A percentile compares a stretch with the other conserved stretches of the same genome.
Evolutionary conservation across 495 filamentous ascomycete genomes (phyloP).

Genomic region (Talaromyces borbonicus): DNA sequence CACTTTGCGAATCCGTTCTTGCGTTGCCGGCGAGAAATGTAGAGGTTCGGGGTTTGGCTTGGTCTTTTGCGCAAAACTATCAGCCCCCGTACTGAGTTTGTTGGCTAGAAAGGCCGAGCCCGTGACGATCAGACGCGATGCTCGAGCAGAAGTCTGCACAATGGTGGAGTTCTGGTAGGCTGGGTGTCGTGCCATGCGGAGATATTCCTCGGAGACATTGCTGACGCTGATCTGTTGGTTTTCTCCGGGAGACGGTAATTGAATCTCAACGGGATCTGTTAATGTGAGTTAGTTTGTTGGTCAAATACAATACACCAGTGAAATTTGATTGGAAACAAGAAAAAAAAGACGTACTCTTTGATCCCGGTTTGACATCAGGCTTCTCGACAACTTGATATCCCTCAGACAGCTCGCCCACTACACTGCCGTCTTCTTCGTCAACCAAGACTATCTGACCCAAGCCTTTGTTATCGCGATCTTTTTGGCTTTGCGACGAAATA

Average conservation of each 20-base stretch:
- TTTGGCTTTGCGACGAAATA: constrained; percentile 26
- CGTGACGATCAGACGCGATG: constrained; percentile 88
- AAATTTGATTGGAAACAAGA: neutral
- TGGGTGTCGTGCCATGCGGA: constrained; percentile 73
- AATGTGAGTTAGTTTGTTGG: no score
- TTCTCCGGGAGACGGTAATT: constrained; percentile 64
- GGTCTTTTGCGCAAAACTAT: constrained; percentile 68
- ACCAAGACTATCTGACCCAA: constrained; percentile 82
- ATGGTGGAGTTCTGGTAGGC: constrained; percentile 79
- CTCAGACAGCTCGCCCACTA: constrained; percentile 83
- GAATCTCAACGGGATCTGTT: constrained; percentile 85
- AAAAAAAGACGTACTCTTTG: constrained; percentile 56
- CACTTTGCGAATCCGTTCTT: constrained; percentile 75
- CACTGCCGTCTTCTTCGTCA: constrained; percentile 90
- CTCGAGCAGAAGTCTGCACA: constrained; percentile 81
- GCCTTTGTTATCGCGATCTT: constrained; percentile 29
- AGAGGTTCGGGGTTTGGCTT: constrained; percentile 68
- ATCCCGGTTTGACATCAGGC: constrained; percentile 62
- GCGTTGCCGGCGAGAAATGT: constrained; percentile 79
- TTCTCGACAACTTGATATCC: constrained; percentile 74
- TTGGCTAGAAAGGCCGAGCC: constrained; percentile 69
- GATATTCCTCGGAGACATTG: constrained; percentile 69
- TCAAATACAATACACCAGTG: neutral
- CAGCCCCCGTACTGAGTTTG: constrained; percentile 62
- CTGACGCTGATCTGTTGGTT: constrained; percentile 60